Evolutionary conservation across 768 basidiomycete species (phyloP).

Genomic region (Dacryopinax primogenitus): DNA sequence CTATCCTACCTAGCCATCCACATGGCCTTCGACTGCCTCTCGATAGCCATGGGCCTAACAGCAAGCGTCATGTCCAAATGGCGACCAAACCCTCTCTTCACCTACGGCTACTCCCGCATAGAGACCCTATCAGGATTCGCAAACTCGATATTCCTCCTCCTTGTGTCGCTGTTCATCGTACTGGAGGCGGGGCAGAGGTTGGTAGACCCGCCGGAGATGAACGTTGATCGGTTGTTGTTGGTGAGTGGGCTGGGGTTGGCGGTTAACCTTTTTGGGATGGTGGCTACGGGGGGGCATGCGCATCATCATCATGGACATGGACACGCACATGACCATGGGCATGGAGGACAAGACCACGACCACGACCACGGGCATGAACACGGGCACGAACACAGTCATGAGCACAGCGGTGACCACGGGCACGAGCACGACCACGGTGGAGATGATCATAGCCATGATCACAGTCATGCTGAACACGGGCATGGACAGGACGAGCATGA

Average conservation of each 20-base stretch:
- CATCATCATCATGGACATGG: slow-evolving; percentile 74
- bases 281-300: slow-evolving; percentile 92
- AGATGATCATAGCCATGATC: slow-evolving; percentile 10
- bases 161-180: slow-evolving; percentile 95
- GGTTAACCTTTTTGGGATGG: slow-evolving; percentile 97
- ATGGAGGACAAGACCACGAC: too few species aligned
- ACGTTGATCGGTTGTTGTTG: slow-evolving; percentile 78
- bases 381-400: too few species aligned
- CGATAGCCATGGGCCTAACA: slow-evolving; percentile 85
- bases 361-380: too few species aligned
- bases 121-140: slow-evolving; percentile 97
- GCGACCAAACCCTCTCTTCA: slow-evolving; percentile 88
- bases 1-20: slow-evolving; percentile 63
- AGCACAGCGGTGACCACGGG: too few species aligned
- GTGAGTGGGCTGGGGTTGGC: slow-evolving; percentile 80
- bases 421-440: too few species aligned
- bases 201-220: slow-evolving; percentile 96
- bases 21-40: slow-evolving; percentile 99
- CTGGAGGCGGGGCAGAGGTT: slow-evolving; percentile 95
- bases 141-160: slow-evolving; percentile 84
- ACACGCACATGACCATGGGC: slow-evolving; percentile 34
- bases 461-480: slow-evolving; percentile 23
- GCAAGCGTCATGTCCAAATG: slow-evolving; percentile 97
- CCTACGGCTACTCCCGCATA: slow-evolving; percentile 93
- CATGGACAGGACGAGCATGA: slow-evolving; percentile 22